Base-by-base conservation (phyloP, 345 rosid species). In the Ceriops zippeliana region DNA sequence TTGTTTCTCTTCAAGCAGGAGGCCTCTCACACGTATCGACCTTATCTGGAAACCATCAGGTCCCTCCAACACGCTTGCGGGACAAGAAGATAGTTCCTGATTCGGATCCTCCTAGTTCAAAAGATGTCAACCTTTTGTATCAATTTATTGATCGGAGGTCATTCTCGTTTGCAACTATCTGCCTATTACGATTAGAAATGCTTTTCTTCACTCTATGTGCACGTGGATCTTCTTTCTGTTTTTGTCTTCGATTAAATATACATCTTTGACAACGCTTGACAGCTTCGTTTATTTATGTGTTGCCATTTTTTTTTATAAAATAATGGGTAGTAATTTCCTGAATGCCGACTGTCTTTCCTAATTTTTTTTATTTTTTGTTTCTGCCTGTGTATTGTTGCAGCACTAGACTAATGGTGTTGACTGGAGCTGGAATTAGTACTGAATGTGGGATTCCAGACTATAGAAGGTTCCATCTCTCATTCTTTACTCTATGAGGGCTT, bases 401-500 rank as follows among this genome's bases (percentile, higher is more conserved):
- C 70, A 76, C 79, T 26, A 93, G 85, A 67, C 91, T 93, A 22
- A 69, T 85, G 67, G 87, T 90, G 52, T 66, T 93, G 84, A 93
- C 95, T 0, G 98, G 98, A 76, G 98, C 98, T 67, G 98, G 97
- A 69, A 74, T 93, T 42, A 93, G 98, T 65, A 93, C 97, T 0
- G 98, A 93, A 77, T 85, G 92, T 70, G 97, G 98, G 56, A 93
- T 93, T 78, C 97, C 98, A 62, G 97, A 91, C 76, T 93, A 93
- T 54, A 85, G 98, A 86, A 93, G 98, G 97, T 93, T 76, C 34
- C 49, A 42, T 42, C 49, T 42, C 49, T 42, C 16, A 42, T 42
- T 13, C 19, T 42, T 42, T 3, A 13, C 49, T 42, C 49, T 13
- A 13, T 5, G 3, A 3, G 19, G 17, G 19, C 49, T 42, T 42